Conservation (phyloP, 805 yeast genomes). For the Kazachstania martiniae region DNA sequence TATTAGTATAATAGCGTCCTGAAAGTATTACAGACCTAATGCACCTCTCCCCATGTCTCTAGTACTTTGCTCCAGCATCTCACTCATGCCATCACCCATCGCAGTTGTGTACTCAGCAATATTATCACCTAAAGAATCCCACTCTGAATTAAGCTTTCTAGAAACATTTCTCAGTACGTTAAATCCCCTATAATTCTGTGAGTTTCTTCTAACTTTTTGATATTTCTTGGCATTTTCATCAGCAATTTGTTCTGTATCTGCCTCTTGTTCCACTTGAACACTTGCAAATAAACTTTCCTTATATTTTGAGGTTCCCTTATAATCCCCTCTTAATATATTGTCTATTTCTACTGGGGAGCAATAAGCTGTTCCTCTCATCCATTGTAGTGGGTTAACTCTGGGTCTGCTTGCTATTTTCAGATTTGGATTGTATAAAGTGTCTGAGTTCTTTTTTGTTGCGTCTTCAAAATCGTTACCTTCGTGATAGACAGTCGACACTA, state of each 20-base stretch:
- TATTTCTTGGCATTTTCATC: constrained; percentile 27
- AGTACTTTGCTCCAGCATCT: constrained; percentile 37
- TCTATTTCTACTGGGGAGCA: constrained; percentile 57
- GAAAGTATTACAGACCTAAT: constrained; percentile 34
- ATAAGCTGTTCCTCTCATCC: constrained; percentile 72
- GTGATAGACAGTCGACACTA: constrained; percentile 40
- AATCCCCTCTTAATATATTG: constrained; percentile 59
- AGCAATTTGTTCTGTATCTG: constrained; percentile 1
- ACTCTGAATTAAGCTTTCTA: constrained; percentile 40
- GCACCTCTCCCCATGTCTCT: constrained; percentile 41
- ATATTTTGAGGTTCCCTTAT: constrained; percentile 49
- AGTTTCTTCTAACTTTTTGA: too few relatives aligned
- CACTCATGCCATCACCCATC: constrained; percentile 43
- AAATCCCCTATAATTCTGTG: constrained; percentile 31
- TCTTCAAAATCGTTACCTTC: constrained; percentile 28
- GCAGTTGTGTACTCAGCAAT: constrained; percentile 47
- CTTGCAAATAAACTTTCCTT: constrained; percentile 49
- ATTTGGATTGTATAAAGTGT: constrained; percentile 58
- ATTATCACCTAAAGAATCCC: constrained; percentile 43
- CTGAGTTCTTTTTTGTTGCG: constrained; percentile 29
- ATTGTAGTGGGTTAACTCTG: constrained; percentile 61
- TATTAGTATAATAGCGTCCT: not conserved
- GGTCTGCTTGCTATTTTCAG: constrained; percentile 72
- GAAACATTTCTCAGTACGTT: constrained; percentile 31
- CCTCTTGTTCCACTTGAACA: too few relatives aligned